phyloP scores from a whole-genome alignment of 495 filamentous ascomycete genomes.

The Aspergillus cristatus region DNA sequence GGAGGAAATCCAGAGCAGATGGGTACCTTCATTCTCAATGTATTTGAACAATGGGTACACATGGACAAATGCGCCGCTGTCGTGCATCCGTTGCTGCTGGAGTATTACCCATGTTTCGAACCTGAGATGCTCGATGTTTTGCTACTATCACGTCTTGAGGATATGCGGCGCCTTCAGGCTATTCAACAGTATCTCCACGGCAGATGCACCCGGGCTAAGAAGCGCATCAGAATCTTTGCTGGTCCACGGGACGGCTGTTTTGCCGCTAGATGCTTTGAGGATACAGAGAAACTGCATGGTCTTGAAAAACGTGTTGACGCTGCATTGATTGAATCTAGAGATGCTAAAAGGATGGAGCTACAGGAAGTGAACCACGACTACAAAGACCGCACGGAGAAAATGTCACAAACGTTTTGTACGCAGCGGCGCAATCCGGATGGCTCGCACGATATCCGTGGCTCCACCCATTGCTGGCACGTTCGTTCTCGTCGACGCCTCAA shows the following conservation, averaged over 20 bases:
- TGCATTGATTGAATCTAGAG: constrained; percentile 9
- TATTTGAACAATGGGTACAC: constrained; percentile 52
- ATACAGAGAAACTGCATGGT: constrained; percentile 9
- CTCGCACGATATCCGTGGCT: constrained; percentile 20
- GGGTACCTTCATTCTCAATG: constrained; percentile 47
- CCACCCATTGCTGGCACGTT: constrained; percentile 24
- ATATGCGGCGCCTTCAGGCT: constrained; percentile 37
- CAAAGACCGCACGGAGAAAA: constrained; percentile 25
- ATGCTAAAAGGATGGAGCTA: constrained; percentile 33
- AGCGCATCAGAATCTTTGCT: constrained; percentile 32
- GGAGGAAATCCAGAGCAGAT: constrained; percentile 33
- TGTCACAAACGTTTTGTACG: constrained; percentile 22
- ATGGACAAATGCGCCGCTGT: constrained; percentile 40
- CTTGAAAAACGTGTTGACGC: constrained; percentile 25
- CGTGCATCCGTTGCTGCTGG: constrained; percentile 30
- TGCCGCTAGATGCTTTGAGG: constrained; percentile 30
- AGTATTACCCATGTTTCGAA: constrained; percentile 44
- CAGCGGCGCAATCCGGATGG: constrained; percentile 8
- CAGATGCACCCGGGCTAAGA: constrained; percentile 13
- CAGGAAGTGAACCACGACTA: constrained; percentile 22
- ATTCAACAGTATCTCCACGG: constrained; percentile 40
- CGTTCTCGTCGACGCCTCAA: constrained; percentile 30
- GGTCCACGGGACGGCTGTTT: constrained; percentile 30
- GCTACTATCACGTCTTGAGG: constrained; percentile 27
- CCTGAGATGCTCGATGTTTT: constrained; percentile 43